Conservation (phyloP, 75 land plant genomes). For the Selaginella moellendorffii region DNA sequence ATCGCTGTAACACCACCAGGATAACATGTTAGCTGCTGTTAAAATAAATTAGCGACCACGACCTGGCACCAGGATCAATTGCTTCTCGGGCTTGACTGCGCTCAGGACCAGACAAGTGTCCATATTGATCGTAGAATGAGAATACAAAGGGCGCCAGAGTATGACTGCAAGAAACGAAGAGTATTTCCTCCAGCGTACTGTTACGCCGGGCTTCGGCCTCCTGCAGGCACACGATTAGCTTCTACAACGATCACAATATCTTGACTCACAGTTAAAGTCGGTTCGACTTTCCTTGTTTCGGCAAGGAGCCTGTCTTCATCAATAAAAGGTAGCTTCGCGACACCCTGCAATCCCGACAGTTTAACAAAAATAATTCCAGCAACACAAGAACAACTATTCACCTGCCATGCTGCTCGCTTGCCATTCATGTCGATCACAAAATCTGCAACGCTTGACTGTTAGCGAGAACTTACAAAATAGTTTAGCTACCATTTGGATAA, state of each 20-base stretch:
- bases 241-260: slow-evolving; percentile 17
- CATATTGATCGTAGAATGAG: slow-evolving; percentile 44
- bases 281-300: slow-evolving; percentile 59
- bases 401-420: slow-evolving; percentile 91
- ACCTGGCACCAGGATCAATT: slow-evolving; percentile 74
- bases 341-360: slow-evolving; percentile 35
- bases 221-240: slow-evolving; percentile 26
- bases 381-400: slow-evolving; percentile 14
- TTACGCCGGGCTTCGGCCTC: slow-evolving; percentile 64
- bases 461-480: not conserved
- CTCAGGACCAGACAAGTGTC: slow-evolving; percentile 29
- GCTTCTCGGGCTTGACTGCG: slow-evolving; percentile 39
- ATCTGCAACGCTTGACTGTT: slow-evolving; percentile 31
- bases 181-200: slow-evolving; percentile 47
- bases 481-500: slow-evolving; percentile 61
- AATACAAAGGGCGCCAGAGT: slow-evolving; percentile 46
- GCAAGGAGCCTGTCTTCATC: slow-evolving; percentile 70
- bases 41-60: not conserved
- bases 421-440: slow-evolving; percentile 98
- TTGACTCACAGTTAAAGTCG: slow-evolving; percentile 55
- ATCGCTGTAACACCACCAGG: slow-evolving; percentile 41
- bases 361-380: not conserved
- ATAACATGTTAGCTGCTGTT: not conserved
- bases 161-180: slow-evolving; percentile 45
- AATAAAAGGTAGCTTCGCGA: slow-evolving; percentile 88